Conservation (phyloP, 805 yeast species). For the Saccharomyces kudriavzevii region DNA sequence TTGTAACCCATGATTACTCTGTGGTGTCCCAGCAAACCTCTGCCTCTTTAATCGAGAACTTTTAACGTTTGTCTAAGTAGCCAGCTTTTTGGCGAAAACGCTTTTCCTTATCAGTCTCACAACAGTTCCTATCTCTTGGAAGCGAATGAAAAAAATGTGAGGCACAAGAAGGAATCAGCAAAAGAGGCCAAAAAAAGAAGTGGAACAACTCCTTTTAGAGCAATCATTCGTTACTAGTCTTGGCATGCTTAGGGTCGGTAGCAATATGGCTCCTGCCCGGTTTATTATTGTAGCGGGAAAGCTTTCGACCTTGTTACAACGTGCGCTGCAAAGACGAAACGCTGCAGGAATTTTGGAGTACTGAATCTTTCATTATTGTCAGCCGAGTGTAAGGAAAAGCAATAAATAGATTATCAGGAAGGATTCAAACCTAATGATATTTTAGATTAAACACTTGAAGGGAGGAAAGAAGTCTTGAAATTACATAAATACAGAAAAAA, state of each 20-base stretch:
- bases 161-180: neutral
- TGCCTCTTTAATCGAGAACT: neutral
- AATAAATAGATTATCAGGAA: too few relatives aligned
- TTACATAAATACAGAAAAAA: neutral
- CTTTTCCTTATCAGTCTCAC: neutral
- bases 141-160: neutral
- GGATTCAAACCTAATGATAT: too few relatives aligned
- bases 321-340: neutral
- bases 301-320: neutral
- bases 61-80: neutral
- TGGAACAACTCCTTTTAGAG: neutral
- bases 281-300: neutral
- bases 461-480: neutral
- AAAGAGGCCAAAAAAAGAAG: neutral
- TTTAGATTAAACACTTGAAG: too few relatives aligned
- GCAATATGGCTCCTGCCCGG: neutral
- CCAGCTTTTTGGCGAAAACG: neutral
- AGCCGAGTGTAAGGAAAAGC: neutral
- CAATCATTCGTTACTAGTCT: neutral
- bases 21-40: neutral
- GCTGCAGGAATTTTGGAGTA: neutral
- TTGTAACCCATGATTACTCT: constrained; percentile 35
- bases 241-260: neutral
- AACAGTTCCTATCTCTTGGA: neutral
- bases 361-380: neutral